These are phyloP conservation scores for Larix sibirica DNA, from an alignment of 83 land plant genomes.

Conservation along the genomic window DNA sequence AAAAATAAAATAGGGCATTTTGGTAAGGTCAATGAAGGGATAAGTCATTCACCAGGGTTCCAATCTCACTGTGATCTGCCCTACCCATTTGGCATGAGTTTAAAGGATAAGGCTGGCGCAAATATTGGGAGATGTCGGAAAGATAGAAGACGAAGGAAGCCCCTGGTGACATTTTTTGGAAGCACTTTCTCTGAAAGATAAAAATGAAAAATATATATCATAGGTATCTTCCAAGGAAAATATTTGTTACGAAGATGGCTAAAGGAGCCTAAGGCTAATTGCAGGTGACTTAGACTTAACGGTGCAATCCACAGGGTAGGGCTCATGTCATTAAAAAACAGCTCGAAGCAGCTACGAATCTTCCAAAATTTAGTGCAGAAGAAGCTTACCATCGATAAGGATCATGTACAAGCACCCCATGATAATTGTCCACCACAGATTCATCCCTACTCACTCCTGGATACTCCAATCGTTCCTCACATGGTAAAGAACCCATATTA, in stretches of 20 bases:
- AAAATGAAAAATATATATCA: no score
- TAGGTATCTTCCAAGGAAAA: neutral
- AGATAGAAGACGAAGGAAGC: no score
- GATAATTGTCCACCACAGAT: slow-evolving; percentile 80
- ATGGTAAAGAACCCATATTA: slow-evolving; percentile 72
- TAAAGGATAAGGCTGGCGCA: neutral
- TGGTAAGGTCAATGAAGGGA: neutral
- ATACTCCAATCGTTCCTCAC: slow-evolving; percentile 37
- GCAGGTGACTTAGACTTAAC: neutral
- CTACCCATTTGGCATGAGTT: neutral
- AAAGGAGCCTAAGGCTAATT: no score
- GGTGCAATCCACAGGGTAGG: no score
- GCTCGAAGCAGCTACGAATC: neutral
- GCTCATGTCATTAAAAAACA: neutral
- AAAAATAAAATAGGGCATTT: no score
- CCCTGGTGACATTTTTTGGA: no score
- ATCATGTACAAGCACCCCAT: slow-evolving; percentile 72
- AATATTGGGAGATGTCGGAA: neutral
- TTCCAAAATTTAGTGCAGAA: neutral
- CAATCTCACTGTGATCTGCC: no score
- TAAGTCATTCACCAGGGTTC: no score
- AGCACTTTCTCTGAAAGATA: no score
- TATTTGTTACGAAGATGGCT: no score
- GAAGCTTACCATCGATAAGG: slow-evolving; percentile 86
- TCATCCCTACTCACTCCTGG: slow-evolving; percentile 79